phyloP scores from a whole-genome alignment of 1,139 yeast genomes.

The Debaryomycetaceae sp. region DNA sequence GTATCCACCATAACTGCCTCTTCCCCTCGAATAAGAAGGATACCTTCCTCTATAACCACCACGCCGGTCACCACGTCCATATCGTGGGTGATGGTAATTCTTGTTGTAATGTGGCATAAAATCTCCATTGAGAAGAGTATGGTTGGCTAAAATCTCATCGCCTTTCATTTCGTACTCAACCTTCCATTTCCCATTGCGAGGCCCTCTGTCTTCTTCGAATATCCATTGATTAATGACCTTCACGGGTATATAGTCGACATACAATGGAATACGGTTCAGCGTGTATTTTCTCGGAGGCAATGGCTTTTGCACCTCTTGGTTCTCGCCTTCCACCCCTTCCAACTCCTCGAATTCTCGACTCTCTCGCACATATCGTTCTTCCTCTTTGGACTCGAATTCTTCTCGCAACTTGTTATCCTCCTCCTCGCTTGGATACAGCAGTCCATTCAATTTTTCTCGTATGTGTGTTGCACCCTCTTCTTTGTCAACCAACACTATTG shows the following conservation, averaged over 20 bases:
- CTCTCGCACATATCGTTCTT: conserved; percentile 21
- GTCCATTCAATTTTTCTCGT: conserved; percentile 30
- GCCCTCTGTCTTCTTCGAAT: conserved; percentile 44
- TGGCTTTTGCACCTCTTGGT: conserved; percentile 12
- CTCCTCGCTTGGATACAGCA: conserved; percentile 26
- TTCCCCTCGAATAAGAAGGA: conserved; percentile 6
- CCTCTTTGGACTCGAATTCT: conserved; percentile 21
- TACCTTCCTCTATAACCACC: conserved; percentile 6
- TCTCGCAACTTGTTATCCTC: conserved; percentile 20
- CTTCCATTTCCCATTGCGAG: conserved; percentile 44
- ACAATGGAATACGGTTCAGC: conserved; percentile 26
- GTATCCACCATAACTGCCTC: conserved; percentile 11
- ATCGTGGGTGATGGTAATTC: conserved; percentile 9
- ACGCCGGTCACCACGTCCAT: conserved; percentile 5
- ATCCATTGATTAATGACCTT: conserved; percentile 46
- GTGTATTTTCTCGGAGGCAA: conserved; percentile 16
- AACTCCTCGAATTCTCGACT: conserved; percentile 15
- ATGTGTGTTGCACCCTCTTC: conserved; percentile 38
- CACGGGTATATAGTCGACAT: conserved; percentile 44
- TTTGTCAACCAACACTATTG: conserved; percentile 36
- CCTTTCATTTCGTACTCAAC: conserved; percentile 30
- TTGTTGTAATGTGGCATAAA: conserved; percentile 20
- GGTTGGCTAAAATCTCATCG: conserved; percentile 36
- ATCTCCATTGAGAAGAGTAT: conserved; percentile 37
- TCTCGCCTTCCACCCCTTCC: conserved; percentile 9